Evolutionary conservation across 2,329 filamentous ascomycete genomes (phyloP), one percentile per base, ranked within the genome.

Genomic region (Hysterium pulicare): DNA sequence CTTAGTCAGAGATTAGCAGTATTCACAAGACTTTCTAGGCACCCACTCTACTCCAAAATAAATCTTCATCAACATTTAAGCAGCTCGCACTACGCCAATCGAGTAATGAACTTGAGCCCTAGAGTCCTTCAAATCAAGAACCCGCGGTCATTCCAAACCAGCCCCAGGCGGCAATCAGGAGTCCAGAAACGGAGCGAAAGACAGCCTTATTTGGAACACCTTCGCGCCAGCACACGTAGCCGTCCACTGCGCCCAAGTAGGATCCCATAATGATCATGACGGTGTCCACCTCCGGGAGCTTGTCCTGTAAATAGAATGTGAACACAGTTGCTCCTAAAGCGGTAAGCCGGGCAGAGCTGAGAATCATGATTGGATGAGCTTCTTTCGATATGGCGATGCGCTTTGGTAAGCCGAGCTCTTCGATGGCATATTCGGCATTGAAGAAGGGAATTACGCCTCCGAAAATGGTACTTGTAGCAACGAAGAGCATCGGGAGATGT

Each of bases 381-480:
- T 54, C 46, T 38, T 53, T 51, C 11, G 63, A 67, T 3, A 21
- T 38, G 41, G 52, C 55, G 34, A 67, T 56, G 9, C 55, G 62
- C 4, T 51, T 45, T 1, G 65, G 64, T 1, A 69, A 49, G 9
- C 64, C 63, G 44, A 61, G 63, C 43, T 62, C 59, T 19, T 50
- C 47, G 30, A 69, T 68, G 10, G 64, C 62, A 20, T 48, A 53
- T 17, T 52, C 40, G 2, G 62, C 51, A 39, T 61, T 58, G 49
- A 53, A 62, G 26, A 69, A 49, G 11, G 65, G 66, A 5, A 65
- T 53, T 24, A 66, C 46, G 10, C 63, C 62, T 17, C 62, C 63
- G 35, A 68, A 49, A 3, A 56, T 62, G 15, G 57, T 55, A 7
- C 55, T 47, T 16, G 57, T 61, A 16, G 58, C 64, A 15, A 65